Evolutionary conservation across 1,139 yeast genomes (phyloP), one percentile per base, ranked within the genome.

Genomic region (Sugiyamaella xylanicola): DNA sequence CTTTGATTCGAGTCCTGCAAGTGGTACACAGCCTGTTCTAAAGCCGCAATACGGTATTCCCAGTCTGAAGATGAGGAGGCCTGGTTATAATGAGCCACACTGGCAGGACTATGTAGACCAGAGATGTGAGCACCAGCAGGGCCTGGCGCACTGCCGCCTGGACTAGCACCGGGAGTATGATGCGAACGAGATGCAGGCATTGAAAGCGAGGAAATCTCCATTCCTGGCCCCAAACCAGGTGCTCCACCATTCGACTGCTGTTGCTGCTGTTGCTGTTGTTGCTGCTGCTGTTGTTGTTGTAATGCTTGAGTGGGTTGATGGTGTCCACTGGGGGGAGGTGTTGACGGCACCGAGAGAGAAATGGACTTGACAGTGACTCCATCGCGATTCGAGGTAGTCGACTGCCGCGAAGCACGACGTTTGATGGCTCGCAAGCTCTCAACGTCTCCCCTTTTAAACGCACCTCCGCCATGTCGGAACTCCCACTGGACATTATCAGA

Each of bases 401-500:
- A 63, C 51, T 72, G 75, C 16, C 76, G 64, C 5, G 76, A 73
- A 0, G 77, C 74, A 46, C 96, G 75, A 59, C 96, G 76, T 66
- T 86, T 88, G 62, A 89, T 89, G 49, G 80, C 77, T 13, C 83
- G 75, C 54, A 89, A 73, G 9, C 84, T 77, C 46, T 79, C 83
- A 57, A 84, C 83, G 67, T 91, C 93, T 55, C 89, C 91, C 58
- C 88, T 85, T 63, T 79, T 81, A 72, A 92, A 92, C 57, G 78
- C 75, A 4, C 95, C 96, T 41, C 85, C 82, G 46, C 87, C 84
- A 67, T 92, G 99, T 61, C 86, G 85, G 73, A 92, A 92, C 71
- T 89, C 96, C 98, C 98, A 92, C 55, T 72, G 75, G 3, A 80
- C 59, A 73, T 62, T 29, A 21, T 55, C 56, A 61, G 65, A 48